Percentiles rank a stretch among this genome's conserved stretches.
phyloP scores from a whole-genome alignment of 139 green algal genomes.

The Chlamydomonas schloesseri region DNA sequence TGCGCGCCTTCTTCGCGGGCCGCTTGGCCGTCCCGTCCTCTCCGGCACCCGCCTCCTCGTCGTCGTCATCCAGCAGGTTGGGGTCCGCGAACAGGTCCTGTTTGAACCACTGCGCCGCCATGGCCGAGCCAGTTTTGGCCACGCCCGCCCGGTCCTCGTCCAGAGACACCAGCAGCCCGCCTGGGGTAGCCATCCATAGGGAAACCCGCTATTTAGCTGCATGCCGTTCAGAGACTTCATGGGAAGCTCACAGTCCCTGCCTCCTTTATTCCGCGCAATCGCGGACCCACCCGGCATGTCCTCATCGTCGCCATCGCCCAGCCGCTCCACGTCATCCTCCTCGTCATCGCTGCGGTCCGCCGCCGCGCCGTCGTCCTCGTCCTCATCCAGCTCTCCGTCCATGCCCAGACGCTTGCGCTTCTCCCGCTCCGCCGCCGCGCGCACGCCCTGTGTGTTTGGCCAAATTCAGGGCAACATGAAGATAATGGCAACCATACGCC shows the following conservation, averaged over 20 bases:
- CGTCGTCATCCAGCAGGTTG: constrained; percentile 60
- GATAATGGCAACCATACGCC: too few species aligned
- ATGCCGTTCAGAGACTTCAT: not conserved
- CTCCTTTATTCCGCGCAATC: not conserved
- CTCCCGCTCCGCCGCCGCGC: constrained; percentile 47
- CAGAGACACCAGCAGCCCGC: constrained; percentile 80
- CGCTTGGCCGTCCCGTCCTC: not conserved
- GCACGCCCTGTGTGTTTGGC: constrained; percentile 50
- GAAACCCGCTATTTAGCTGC: too few species aligned
- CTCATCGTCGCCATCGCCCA: constrained; percentile 5
- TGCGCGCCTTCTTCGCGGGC: constrained; percentile 31
- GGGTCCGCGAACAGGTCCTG: constrained; percentile 84
- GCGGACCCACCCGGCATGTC: not conserved
- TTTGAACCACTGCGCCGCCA: constrained; percentile 88
- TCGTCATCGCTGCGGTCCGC: constrained; percentile 42
- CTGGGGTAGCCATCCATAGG: constrained; percentile 8
- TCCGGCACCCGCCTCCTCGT: constrained; percentile 34
- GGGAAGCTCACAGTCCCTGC: too few species aligned
- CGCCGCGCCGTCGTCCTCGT: constrained; percentile 54
- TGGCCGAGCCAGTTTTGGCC: constrained; percentile 61
- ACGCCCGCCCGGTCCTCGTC: constrained; percentile 74
- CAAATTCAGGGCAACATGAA: not conserved
- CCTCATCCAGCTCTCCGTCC: constrained; percentile 70
- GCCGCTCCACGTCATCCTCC: constrained; percentile 20
- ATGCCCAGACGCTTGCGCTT: constrained; percentile 76